Base-by-base conservation (phyloP, 495 filamentous ascomycete species). In the Xylaria scruposa region DNA sequence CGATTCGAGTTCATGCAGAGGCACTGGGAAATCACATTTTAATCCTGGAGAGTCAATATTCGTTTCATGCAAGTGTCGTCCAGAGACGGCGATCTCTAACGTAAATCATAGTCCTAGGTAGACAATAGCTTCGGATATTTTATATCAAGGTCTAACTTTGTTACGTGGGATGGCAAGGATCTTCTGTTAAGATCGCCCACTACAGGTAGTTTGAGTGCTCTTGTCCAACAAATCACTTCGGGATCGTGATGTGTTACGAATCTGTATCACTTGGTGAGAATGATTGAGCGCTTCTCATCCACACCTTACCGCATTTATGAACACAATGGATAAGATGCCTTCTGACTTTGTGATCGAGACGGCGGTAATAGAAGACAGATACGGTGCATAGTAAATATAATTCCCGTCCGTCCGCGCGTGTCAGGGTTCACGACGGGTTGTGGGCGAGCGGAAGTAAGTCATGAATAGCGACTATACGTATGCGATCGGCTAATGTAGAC, bases 401-500 rank as follows among this genome's bases (percentile, higher is more conserved):
- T 44, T 63, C 38, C 59, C 38, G 38, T 44, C 60, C 60, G 38
- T 63, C n/a, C 38, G 38, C 38, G 44, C 36, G n/a, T 63, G 38
- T 29, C 38, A 42, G 19, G 36, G 60, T 44, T 44, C 1, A 46
- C 0, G 62, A 38, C 49, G 65, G 65, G 19, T 56, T 67, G 65
- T 67, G 65, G 65, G 65, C 36, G 65, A 67, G 33, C 65, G 65
- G 65, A 67, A 67, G 42, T n/a, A 33, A 31, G 4, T 42, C 38
- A 42, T 47, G 46, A 19, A 36, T 42, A 56, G 49, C 4, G n/a
- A 33, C 47, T 49, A 38, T 38, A 38, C 36, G 6, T 38, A 53
- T 33, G 29, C 44, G 44, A 51, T 67, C 63, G 63, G 63, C 46
- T 67, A 66, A 66, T 24, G 38, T 44, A 10, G 19, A 36, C 33